These are phyloP conservation scores for Dothideomycetes sp. DNA, from an alignment of 2,329 filamentous ascomycete genomes.

Conservation along the genomic window DNA sequence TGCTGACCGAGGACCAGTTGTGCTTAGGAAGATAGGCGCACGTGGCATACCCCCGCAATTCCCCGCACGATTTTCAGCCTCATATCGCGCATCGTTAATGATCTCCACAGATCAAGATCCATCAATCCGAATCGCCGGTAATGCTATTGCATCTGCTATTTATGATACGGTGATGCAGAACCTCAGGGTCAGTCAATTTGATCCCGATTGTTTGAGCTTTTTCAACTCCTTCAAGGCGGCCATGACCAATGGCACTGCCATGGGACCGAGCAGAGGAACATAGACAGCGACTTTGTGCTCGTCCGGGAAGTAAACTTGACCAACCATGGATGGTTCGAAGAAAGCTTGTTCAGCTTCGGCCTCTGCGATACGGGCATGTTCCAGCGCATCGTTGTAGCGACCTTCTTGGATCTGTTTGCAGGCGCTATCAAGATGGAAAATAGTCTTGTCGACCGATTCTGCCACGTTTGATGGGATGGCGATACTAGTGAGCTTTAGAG, in stretches of 20 bases:
- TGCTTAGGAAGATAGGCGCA: no score
- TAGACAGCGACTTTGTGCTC: constrained; percentile 98
- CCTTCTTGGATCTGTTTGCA: constrained; percentile 60
- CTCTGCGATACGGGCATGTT: constrained; percentile 76
- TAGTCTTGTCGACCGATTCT: constrained; percentile 70
- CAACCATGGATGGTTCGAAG: constrained; percentile 98
- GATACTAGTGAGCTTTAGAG: constrained; percentile 75
- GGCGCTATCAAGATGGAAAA: constrained; percentile 66
- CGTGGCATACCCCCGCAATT: no score
- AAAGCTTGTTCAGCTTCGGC: constrained; percentile 86
- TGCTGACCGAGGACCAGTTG: no score
- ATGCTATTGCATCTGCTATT: no score
- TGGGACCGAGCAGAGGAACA: constrained; percentile 77
- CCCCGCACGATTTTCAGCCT: no score
- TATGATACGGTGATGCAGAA: no score
- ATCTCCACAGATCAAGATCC: no score
- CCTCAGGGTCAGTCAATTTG: no score
- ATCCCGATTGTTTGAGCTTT: constrained; percentile 11
- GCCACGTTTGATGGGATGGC: constrained; percentile 83
- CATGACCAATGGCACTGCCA: constrained; percentile 83
- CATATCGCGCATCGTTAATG: no score
- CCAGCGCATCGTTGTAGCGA: constrained; percentile 57
- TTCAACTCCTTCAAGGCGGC: constrained; percentile 71
- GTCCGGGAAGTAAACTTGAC: constrained; percentile 95
- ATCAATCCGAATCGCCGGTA: no score